Percentiles rank a stretch among this genome's conserved stretches.
These are phyloP conservation scores for Trifolium pratense DNA, from an alignment of 306 rosid genomes.

Conservation along the genomic window DNA sequence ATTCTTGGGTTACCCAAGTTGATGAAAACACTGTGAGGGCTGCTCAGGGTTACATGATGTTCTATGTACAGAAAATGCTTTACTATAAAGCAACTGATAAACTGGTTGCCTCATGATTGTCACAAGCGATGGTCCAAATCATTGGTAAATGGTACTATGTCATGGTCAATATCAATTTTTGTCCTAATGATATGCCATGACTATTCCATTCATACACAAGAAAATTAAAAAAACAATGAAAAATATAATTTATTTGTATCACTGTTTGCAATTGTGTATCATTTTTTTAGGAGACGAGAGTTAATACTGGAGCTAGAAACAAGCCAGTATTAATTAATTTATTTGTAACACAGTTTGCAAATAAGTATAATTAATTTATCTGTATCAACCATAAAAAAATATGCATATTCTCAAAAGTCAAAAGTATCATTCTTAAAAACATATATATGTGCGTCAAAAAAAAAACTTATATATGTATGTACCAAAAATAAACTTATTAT, in stretches of 20 bases:
- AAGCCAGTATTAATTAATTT: slow-evolving; percentile 52
- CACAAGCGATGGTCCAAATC: slow-evolving; percentile 38
- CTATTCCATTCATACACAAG: slow-evolving; percentile 46
- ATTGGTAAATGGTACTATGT: slow-evolving; percentile 17
- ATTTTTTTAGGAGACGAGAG: slow-evolving; percentile 37
- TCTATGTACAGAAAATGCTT: slow-evolving; percentile 94
- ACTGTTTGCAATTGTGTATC: slow-evolving; percentile 41
- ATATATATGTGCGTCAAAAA: too few species aligned
- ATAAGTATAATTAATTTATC: too few species aligned
- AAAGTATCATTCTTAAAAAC: too few species aligned
- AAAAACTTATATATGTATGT: too few species aligned
- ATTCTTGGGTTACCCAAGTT: slow-evolving; percentile 92
- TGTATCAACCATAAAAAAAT: too few species aligned
- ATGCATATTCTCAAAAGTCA: too few species aligned
- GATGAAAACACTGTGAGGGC: slow-evolving; percentile 87
- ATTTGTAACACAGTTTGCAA: too few species aligned
- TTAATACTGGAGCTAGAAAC: slow-evolving; percentile 53
- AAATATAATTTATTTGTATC: slow-evolving; percentile 30
- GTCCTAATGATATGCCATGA: slow-evolving; percentile 43
- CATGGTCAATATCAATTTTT: slow-evolving; percentile 46
- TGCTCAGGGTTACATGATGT: slow-evolving; percentile 95
- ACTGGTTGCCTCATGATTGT: slow-evolving; percentile 56
- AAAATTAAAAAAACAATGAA: slow-evolving; percentile 2
- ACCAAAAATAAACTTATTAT: too few species aligned
- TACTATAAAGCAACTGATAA: slow-evolving; percentile 80